phyloP scores from a whole-genome alignment of 2,329 filamentous ascomycete genomes.

The Basipetospora sp. region DNA sequence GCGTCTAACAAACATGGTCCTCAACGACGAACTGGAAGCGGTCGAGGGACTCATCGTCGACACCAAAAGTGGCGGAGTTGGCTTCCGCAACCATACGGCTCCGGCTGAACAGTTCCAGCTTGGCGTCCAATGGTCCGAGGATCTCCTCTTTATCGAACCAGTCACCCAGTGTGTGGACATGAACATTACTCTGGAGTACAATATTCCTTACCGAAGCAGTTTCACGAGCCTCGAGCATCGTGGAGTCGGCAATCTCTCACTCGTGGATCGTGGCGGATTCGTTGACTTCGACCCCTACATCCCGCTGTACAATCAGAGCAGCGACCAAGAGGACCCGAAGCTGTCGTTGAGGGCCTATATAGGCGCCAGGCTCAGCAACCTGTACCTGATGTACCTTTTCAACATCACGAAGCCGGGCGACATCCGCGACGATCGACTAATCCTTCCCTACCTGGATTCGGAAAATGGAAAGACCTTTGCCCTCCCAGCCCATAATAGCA shows the following conservation, averaged over 20 bases:
- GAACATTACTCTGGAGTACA: conserved; percentile 27
- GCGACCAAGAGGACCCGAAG: conserved; percentile 12
- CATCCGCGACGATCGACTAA: neutral
- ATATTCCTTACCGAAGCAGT: conserved; percentile 10
- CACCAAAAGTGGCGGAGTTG: conserved; percentile 23
- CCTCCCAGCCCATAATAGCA: conserved; percentile 6
- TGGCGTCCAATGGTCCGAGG: conserved; percentile 28
- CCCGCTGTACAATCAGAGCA: conserved; percentile 6
- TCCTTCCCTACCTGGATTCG: conserved; percentile 23
- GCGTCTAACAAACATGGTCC: conserved; percentile 13
- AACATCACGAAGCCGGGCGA: conserved; percentile 20
- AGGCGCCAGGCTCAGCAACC: conserved; percentile 26
- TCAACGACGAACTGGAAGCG: conserved; percentile 16
- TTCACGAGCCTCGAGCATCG: neutral
- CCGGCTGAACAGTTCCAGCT: conserved; percentile 15
- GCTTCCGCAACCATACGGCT: conserved; percentile 28
- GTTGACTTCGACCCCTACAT: conserved; percentile 19
- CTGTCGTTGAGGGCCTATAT: conserved; percentile 24
- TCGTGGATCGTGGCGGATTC: conserved; percentile 29
- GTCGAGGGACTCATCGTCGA: conserved; percentile 30
- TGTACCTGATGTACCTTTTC: conserved; percentile 20
- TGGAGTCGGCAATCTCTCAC: conserved; percentile 10
- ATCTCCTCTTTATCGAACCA: conserved; percentile 31
- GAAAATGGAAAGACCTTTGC: conserved; percentile 19
- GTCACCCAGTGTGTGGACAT: conserved; percentile 28